These are phyloP conservation scores for Buxus sempervirens DNA, from an alignment of 164 flowering plant genomes.

Conservation along the genomic window DNA sequence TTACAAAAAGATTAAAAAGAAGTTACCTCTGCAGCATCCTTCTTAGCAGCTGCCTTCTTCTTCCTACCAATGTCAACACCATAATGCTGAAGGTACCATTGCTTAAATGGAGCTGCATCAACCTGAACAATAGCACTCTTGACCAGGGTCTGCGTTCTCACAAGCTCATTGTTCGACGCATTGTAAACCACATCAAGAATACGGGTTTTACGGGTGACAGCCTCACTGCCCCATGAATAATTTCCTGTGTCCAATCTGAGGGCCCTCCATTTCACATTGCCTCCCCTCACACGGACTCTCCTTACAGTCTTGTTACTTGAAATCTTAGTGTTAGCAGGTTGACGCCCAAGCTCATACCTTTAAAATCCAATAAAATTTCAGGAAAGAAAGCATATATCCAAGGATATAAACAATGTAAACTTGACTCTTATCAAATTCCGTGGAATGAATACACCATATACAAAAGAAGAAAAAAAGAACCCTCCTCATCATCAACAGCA, in stretches of 20 bases:
- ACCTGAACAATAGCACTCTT: conserved; percentile 34
- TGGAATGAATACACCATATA: too few species aligned
- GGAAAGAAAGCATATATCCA: background rate
- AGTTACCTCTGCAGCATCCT: conserved; percentile 24
- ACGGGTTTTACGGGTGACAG: conserved; percentile 28
- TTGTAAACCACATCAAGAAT: conserved; percentile 35
- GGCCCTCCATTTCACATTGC: conserved; percentile 34
- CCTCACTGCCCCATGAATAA: conserved; percentile 35
- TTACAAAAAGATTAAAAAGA: background rate
- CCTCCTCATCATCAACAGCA: too few species aligned
- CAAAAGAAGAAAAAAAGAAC: too few species aligned
- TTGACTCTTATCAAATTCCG: too few species aligned
- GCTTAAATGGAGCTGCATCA: conserved; percentile 32
- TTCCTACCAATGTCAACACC: conserved; percentile 31
- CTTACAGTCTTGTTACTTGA: conserved; percentile 35
- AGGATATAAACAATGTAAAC: too few species aligned
- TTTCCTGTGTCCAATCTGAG: conserved; percentile 30
- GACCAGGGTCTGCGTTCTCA: conserved; percentile 31
- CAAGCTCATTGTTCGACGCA: conserved; percentile 35
- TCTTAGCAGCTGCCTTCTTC: conserved; percentile 26
- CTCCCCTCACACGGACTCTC: conserved; percentile 31
- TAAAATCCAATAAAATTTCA: background rate
- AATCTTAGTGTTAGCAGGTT: conserved; percentile 32
- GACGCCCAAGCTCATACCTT: conserved; percentile 36
- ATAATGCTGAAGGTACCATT: conserved; percentile 31